Conservation (phyloP, 2,329 filamentous ascomycete species). For the Aquanectria penicillioides region DNA sequence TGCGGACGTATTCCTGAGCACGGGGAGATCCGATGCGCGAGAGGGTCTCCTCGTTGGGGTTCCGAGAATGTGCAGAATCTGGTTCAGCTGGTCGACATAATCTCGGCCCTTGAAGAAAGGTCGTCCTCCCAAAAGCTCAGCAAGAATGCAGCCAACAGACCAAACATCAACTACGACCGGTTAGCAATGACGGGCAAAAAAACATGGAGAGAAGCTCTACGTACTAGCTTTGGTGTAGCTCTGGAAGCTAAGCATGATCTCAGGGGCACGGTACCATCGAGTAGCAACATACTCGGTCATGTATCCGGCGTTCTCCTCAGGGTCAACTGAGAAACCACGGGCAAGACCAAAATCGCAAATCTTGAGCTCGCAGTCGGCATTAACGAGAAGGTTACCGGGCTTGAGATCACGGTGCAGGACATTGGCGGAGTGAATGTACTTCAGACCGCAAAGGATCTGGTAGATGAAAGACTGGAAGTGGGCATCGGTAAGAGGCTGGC, state of each 20-base stretch:
- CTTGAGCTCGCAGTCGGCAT: constrained; percentile 99
- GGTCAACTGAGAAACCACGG: constrained; percentile 95
- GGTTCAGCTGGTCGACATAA: constrained; percentile 99
- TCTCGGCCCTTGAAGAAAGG: constrained; percentile 99
- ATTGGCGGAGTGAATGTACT: constrained; percentile 99
- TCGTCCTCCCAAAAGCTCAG: constrained; percentile 92
- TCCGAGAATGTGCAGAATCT: constrained; percentile 97
- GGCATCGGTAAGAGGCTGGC: constrained; percentile 95
- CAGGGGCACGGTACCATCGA: constrained; percentile 92
- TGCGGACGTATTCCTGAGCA: constrained; percentile 97
- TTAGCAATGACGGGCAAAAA: constrained; percentile 17
- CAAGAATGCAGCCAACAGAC: constrained; percentile 98
- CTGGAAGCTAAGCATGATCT: constrained; percentile 99
- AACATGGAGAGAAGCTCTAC: constrained; percentile 53
- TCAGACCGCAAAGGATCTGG: constrained; percentile 97
- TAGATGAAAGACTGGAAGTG: constrained; percentile 99
- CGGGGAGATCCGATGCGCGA: constrained; percentile 93
- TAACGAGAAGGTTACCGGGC: constrained; percentile 95
- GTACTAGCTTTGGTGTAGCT: constrained; percentile 99
- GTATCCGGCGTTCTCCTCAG: constrained; percentile 97
- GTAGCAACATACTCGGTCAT: constrained; percentile 99
- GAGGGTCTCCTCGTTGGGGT: constrained; percentile 94
- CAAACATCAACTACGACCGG: constrained; percentile 89
- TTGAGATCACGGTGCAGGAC: constrained; percentile 97
- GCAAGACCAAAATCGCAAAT: constrained; percentile 98